These are phyloP conservation scores for Cochlearia excelsa DNA, from an alignment of 345 rosid genomes.

Conservation along the genomic window DNA sequence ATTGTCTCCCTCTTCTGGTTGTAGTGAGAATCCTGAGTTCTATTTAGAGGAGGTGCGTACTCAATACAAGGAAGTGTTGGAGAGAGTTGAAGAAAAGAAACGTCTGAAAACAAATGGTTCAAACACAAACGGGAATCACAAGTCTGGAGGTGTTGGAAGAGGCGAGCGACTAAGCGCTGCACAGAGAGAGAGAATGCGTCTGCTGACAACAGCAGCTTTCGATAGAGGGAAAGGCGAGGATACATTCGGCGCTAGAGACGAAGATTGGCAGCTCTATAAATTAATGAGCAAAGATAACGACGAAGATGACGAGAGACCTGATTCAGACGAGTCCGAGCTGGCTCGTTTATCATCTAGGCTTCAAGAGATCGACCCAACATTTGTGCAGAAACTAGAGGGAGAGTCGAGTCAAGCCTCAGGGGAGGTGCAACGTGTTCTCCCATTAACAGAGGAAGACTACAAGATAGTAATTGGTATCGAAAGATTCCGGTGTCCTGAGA, in stretches of 20 bases:
- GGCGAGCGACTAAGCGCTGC: conserved; percentile 98
- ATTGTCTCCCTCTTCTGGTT: conserved; percentile 11
- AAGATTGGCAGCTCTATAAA: conserved; percentile 97
- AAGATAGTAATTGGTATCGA: conserved; percentile 74
- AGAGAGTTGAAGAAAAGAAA: conserved; percentile 81
- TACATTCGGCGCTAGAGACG: conserved; percentile 86
- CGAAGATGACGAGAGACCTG: conserved; percentile 67
- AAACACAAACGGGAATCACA: conserved; percentile 61
- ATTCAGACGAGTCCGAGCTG: conserved; percentile 72
- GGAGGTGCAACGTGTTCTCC: conserved; percentile 59
- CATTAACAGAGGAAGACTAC: conserved; percentile 83
- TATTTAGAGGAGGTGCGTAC: conserved; percentile 67
- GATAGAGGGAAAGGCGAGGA: conserved; percentile 98
- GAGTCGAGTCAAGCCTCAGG: conserved; percentile 50
- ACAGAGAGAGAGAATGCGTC: conserved; percentile 92
- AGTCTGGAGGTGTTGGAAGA: conserved; percentile 75
- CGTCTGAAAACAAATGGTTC: conserved; percentile 78
- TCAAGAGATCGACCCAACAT: conserved; percentile 79
- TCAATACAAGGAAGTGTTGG: conserved; percentile 73
- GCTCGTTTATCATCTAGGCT: conserved; percentile 69
- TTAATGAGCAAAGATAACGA: conserved; percentile 87
- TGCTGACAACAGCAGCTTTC: conserved; percentile 90
- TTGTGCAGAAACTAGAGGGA: conserved; percentile 58
- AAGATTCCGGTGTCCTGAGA: conserved; percentile 87
- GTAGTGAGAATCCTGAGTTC: conserved; percentile 81